Conservation (phyloP, 2,329 filamentous ascomycete genomes). For the Ambrosiella xylebori region DNA sequence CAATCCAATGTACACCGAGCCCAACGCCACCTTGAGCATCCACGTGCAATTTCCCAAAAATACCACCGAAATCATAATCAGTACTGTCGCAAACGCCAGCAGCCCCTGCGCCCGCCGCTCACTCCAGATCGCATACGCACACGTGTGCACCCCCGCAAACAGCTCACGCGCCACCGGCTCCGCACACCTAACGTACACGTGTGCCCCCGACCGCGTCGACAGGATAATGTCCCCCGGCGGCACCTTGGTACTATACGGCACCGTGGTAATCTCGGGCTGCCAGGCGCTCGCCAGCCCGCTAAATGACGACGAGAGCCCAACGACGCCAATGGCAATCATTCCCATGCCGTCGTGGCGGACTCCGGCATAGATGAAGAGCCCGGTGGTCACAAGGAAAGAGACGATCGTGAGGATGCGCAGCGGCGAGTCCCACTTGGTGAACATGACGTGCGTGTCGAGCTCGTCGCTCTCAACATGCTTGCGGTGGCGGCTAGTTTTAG, state of each 20-base stretch:
- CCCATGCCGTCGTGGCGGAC: conserved; percentile 22
- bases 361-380: conserved; percentile 25
- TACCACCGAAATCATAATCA: conserved; percentile 45
- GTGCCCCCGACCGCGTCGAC: conserved; percentile 40
- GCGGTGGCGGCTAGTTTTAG: no score
- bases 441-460: conserved; percentile 23
- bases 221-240: conserved; percentile 44
- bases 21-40: conserved; percentile 41
- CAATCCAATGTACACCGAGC: conserved; percentile 37
- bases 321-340: conserved; percentile 29
- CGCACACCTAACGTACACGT: conserved; percentile 38
- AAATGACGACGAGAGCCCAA: conserved; percentile 35
- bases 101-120: conserved; percentile 31
- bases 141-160: conserved; percentile 43
- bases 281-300: conserved; percentile 41
- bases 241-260: conserved; percentile 30
- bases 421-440: conserved; percentile 31
- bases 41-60: conserved; percentile 45
- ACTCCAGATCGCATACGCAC: conserved; percentile 32
- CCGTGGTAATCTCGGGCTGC: conserved; percentile 35
- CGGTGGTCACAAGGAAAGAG: conserved; percentile 32
- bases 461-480: background rate
- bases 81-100: conserved; percentile 39
- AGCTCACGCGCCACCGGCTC: conserved; percentile 46
- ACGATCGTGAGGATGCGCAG: conserved; percentile 35